A percentile compares a stretch with the other conserved stretches of the same genome.
Conservation (phyloP, 768 basidiomycete species). For the Cubamyces lactineus region DNA sequence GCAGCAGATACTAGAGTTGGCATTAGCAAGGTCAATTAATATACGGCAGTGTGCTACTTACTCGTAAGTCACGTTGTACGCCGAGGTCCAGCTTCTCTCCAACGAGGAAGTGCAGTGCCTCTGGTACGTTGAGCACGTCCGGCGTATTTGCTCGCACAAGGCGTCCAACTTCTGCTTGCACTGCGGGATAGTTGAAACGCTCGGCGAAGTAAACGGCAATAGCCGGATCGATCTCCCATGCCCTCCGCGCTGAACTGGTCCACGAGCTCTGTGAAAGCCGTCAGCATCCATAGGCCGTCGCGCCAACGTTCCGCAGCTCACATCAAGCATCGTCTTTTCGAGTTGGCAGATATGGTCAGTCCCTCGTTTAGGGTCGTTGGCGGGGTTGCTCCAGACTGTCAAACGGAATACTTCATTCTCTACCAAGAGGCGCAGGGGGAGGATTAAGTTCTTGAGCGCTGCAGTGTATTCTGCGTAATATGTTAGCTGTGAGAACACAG, state of each 20-base stretch:
- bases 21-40: neutral
- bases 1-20: conserved; percentile 67
- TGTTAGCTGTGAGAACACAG: conserved; percentile 27
- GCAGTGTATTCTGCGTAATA: conserved; percentile 52
- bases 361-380: conserved; percentile 73
- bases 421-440: conserved; percentile 79
- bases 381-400: conserved; percentile 88
- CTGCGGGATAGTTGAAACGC: conserved; percentile 73
- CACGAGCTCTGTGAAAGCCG: conserved; percentile 56
- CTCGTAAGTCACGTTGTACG: conserved; percentile 75
- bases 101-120: conserved; percentile 79
- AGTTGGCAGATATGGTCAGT: conserved; percentile 56
- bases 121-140: conserved; percentile 73
- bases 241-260: conserved; percentile 65
- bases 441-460: conserved; percentile 67
- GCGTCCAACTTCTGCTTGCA: conserved; percentile 73
- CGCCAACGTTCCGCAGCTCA: conserved; percentile 37
- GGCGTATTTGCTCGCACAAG: conserved; percentile 74
- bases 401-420: conserved; percentile 90
- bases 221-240: conserved; percentile 84
- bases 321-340: conserved; percentile 66
- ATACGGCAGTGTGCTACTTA: conserved; percentile 34
- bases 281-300: neutral
- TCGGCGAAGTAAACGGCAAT: conserved; percentile 85
- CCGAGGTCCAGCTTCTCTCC: conserved; percentile 67